A percentile compares a stretch with the other conserved stretches of the same genome.
Conservation (phyloP, 1,139 yeast species). For the Zygosaccharomyces sapae region DNA sequence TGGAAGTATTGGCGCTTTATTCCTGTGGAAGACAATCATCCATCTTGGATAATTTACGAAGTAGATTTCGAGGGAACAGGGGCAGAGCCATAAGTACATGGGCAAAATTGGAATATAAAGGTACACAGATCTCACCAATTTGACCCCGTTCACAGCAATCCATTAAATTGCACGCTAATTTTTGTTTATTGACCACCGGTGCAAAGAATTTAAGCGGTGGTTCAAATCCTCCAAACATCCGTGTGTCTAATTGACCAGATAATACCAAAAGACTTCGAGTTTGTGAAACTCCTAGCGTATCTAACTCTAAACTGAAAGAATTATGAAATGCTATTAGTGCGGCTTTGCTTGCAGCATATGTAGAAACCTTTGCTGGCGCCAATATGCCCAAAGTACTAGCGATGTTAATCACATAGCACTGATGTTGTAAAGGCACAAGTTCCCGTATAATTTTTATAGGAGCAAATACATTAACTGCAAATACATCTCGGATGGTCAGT, state of each 20-base stretch:
- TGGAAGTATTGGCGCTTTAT: conserved; percentile 2
- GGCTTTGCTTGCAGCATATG: conserved; percentile 66
- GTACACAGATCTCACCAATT: conserved; percentile 52
- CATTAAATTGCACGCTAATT: conserved; percentile 45
- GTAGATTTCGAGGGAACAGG: conserved; percentile 41
- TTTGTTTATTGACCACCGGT: conserved; percentile 49
- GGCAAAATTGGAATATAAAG: conserved; percentile 58
- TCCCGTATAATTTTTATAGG: conserved; percentile 49
- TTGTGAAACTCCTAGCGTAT: conserved; percentile 21
- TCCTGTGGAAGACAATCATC: conserved; percentile 33
- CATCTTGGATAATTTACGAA: conserved; percentile 43
- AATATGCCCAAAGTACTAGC: conserved; percentile 68
- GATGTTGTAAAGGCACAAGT: conserved; percentile 36
- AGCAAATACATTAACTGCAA: conserved; percentile 55
- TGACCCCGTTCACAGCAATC: conserved; percentile 44
- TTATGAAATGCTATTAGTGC: conserved; percentile 58
- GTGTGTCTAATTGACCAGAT: conserved; percentile 65
- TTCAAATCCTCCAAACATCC: conserved; percentile 57
- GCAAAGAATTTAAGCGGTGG: conserved; percentile 62
- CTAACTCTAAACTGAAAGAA: conserved; percentile 50
- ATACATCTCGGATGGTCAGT: conserved; percentile 38
- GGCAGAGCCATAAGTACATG: conserved; percentile 56
- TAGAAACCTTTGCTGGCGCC: conserved; percentile 64
- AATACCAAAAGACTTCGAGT: conserved; percentile 49
- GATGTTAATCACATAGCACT: conserved; percentile 56